Evolutionary conservation across 2,329 filamentous ascomycete genomes (phyloP).

Genomic region (Sclerotinia minor): DNA sequence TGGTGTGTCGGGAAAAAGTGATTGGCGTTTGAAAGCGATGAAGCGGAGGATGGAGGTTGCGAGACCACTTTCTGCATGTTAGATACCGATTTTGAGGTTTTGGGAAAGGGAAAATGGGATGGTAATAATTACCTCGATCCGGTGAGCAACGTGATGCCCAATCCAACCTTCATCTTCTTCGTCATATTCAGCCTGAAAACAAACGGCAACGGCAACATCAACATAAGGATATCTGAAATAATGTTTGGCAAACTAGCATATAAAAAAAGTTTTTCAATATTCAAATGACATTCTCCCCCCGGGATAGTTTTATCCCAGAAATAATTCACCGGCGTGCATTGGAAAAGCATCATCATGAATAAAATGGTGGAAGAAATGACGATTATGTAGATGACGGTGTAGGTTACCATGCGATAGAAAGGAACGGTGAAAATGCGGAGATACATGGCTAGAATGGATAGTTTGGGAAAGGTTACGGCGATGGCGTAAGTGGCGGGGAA

Average conservation of each 20-base stretch:
- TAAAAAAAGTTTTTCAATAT: slow-evolving; percentile 44
- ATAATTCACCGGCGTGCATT: slow-evolving; percentile 28
- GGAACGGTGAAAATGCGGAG: slow-evolving; percentile 28
- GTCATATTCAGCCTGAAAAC: slow-evolving; percentile 41
- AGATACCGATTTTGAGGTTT: not conserved
- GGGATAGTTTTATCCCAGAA: slow-evolving; percentile 29
- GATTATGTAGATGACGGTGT: slow-evolving; percentile 22
- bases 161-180: slow-evolving; percentile 21
- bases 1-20: slow-evolving; percentile 19
- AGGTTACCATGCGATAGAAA: slow-evolving; percentile 26
- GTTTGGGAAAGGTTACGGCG: slow-evolving; percentile 29
- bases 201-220: slow-evolving; percentile 40
- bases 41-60: slow-evolving; percentile 26
- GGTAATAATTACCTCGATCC: slow-evolving; percentile 20
- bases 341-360: slow-evolving; percentile 27
- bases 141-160: slow-evolving; percentile 19
- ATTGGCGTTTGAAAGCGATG: slow-evolving; percentile 7
- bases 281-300: slow-evolving; percentile 25
- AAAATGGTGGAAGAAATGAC: slow-evolving; percentile 16
- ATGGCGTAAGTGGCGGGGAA: slow-evolving; percentile 22
- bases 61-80: slow-evolving; percentile 23
- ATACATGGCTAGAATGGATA: slow-evolving; percentile 29
- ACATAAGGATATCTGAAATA: slow-evolving; percentile 44
- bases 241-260: slow-evolving; percentile 48
- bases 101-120: not conserved